A percentile compares a stretch with the other conserved stretches of the same genome.
Conservation (phyloP, 2,329 filamentous ascomycete species). For the Neurospora sp. region DNA sequence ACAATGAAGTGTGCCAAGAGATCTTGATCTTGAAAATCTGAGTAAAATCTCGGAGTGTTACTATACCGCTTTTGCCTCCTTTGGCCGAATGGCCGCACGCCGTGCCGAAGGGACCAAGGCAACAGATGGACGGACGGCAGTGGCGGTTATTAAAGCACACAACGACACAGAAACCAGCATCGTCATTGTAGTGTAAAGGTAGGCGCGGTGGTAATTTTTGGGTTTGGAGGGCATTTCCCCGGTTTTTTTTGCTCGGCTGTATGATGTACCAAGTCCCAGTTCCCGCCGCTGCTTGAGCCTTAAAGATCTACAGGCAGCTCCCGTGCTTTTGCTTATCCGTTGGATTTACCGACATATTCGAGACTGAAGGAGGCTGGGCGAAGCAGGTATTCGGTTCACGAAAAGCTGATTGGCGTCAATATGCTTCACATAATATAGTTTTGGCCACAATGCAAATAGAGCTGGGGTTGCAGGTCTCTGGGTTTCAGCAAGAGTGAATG, state of each 20-base stretch:
- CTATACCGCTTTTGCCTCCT: not conserved
- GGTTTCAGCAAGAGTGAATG: not conserved
- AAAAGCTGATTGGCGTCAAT: not conserved
- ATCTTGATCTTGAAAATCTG: not conserved
- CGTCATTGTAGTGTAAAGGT: not conserved
- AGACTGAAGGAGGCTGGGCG: not conserved
- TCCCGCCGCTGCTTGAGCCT: not conserved
- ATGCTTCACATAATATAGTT: not conserved
- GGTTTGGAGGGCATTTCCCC: not conserved
- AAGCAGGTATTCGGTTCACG: not conserved
- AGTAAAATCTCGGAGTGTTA: not conserved
- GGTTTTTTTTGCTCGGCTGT: not conserved
- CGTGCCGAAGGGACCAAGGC: not conserved
- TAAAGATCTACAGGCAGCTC: not conserved
- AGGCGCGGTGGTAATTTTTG: not conserved
- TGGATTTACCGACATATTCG: not conserved
- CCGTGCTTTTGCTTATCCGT: not conserved
- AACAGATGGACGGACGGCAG: not conserved
- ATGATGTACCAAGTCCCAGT: not conserved
- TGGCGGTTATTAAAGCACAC: not conserved
- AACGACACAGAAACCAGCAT: not conserved
- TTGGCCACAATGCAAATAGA: not conserved
- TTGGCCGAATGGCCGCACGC: not conserved
- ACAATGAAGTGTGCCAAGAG: not conserved
- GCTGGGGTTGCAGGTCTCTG: not conserved